Evolutionary conservation across 164 flowering plant genomes (phyloP).

Genomic region (Litsea cubeba): DNA sequence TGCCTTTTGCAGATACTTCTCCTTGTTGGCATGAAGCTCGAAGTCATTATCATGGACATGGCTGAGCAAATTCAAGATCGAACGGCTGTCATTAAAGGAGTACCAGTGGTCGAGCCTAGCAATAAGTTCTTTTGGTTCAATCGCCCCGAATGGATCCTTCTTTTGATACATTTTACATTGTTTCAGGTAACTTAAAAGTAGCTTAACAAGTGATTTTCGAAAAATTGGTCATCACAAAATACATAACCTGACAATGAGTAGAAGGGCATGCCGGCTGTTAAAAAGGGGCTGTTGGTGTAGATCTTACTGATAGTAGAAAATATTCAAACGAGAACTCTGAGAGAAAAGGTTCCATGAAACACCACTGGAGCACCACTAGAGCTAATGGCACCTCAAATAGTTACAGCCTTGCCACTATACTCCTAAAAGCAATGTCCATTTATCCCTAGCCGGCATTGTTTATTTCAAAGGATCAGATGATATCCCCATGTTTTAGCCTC

Average conservation of each 20-base stretch:
- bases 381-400: too few species aligned
- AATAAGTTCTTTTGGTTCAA: conserved; percentile 70
- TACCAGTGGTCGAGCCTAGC: conserved; percentile 57
- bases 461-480: too few species aligned
- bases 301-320: too few species aligned
- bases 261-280: not conserved
- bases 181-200: conserved; percentile 41
- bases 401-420: too few species aligned
- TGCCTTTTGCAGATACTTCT: conserved; percentile 41
- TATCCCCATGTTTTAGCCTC: too few species aligned
- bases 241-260: not conserved
- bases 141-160: conserved; percentile 53
- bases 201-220: not conserved
- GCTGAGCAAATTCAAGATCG: conserved; percentile 58
- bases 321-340: too few species aligned
- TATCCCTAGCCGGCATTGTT: too few species aligned
- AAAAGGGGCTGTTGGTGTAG: too few species aligned
- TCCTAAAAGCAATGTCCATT: too few species aligned
- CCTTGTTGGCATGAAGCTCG: conserved; percentile 61
- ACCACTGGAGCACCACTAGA: too few species aligned
- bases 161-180: conserved; percentile 53
- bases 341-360: too few species aligned
- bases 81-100: conserved; percentile 51
- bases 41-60: conserved; percentile 60
- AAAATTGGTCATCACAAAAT: too few species aligned